A percentile compares a stretch with the other conserved stretches of the same genome.
Conservation (phyloP, 805 yeast genomes). For the Peterozyma xylosa region DNA sequence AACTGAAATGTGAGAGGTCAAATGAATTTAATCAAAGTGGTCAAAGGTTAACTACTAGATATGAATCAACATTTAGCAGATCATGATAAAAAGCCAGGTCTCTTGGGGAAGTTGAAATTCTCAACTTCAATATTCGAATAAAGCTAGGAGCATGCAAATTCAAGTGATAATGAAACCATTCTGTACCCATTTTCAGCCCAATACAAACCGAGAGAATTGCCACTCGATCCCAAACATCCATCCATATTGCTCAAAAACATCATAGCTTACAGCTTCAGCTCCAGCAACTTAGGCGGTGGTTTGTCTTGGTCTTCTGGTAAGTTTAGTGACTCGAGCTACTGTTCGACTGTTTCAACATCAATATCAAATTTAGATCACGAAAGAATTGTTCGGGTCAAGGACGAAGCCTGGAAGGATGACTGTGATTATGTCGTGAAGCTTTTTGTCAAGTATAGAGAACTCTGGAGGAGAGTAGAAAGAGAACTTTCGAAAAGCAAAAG, state of each 20-base stretch:
- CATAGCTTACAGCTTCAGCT: not conserved
- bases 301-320: too few species aligned
- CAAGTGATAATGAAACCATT: too few species aligned
- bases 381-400: not conserved
- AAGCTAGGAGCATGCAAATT: too few species aligned
- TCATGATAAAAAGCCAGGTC: too few species aligned
- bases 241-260: not conserved
- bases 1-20: too few species aligned
- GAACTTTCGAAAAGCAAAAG: not conserved
- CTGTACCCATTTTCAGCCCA: not conserved
- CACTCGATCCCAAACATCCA: not conserved
- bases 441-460: slow-evolving; percentile 2
- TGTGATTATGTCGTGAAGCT: slow-evolving; percentile 1
- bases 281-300: not conserved
- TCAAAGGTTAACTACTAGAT: too few species aligned
- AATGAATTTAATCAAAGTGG: too few species aligned
- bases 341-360: not conserved
- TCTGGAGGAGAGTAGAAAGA: slow-evolving; percentile 1
- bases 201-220: not conserved
- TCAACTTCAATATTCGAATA: too few species aligned
- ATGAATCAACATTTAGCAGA: too few species aligned
- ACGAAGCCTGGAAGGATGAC: slow-evolving; percentile 3
- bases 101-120: too few species aligned
- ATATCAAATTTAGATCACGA: not conserved
- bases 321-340: not conserved